These are phyloP conservation scores for Pseudogymnoascus sp. DNA, from an alignment of 2,329 filamentous ascomycete species.

Conservation along the genomic window DNA sequence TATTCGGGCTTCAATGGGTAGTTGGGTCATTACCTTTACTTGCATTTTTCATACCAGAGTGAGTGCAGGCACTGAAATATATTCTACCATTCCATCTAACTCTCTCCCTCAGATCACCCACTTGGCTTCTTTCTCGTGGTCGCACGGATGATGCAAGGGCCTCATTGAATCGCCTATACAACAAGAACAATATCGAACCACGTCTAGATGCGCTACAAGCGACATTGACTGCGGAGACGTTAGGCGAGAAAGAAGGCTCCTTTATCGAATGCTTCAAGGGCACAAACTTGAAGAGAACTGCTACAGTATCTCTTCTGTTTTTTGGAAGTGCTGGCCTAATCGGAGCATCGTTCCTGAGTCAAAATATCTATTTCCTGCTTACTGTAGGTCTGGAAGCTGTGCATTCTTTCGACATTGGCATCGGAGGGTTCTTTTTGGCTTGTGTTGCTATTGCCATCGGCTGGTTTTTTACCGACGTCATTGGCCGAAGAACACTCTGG, in stretches of 20 bases:
- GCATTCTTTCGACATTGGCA: slow-evolving; percentile 18
- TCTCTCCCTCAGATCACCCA: slow-evolving; percentile 14
- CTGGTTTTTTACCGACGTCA: slow-evolving; percentile 22
- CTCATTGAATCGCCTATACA: slow-evolving; percentile 15
- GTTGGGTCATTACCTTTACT: not conserved
- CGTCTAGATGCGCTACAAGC: slow-evolving; percentile 15
- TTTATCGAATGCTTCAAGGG: slow-evolving; percentile 30
- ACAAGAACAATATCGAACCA: slow-evolving; percentile 13
- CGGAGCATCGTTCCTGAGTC: slow-evolving; percentile 17
- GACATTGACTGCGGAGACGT: not conserved
- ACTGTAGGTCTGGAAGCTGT: slow-evolving; percentile 17
- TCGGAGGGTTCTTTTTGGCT: slow-evolving; percentile 19
- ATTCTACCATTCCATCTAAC: not conserved
- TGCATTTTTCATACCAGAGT: not conserved
- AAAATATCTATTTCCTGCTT: slow-evolving; percentile 21
- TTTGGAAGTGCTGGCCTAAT: slow-evolving; percentile 19
- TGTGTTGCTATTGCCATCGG: slow-evolving; percentile 15
- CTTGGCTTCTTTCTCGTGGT: slow-evolving; percentile 15
- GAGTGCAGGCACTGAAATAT: not conserved
- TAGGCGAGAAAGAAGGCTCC: slow-evolving; percentile 11
- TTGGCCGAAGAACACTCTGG: slow-evolving; percentile 30
- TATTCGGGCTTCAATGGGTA: slow-evolving; percentile 21
- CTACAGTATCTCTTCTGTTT: slow-evolving; percentile 32
- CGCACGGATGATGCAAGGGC: slow-evolving; percentile 9
- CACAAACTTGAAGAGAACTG: slow-evolving; percentile 30